A percentile compares a stretch with the other conserved stretches of the same genome.
These are phyloP conservation scores for Litsea cubeba DNA, from an alignment of 164 flowering plant species.

Conservation along the genomic window DNA sequence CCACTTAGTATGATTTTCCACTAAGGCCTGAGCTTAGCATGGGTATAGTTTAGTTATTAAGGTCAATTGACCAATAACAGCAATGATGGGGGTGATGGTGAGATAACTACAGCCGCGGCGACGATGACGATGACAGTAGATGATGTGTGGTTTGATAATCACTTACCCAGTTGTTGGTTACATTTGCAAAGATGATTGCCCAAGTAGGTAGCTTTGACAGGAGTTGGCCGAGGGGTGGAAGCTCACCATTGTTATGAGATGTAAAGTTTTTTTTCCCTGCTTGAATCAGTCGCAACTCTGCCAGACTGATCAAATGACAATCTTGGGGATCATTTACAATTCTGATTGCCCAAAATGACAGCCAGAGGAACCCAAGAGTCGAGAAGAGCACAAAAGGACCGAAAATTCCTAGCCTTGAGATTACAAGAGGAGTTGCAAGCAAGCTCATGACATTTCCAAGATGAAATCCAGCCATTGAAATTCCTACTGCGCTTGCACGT, in stretches of 20 bases:
- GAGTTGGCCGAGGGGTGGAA: slow-evolving; percentile 49
- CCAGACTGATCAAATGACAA: slow-evolving; percentile 37
- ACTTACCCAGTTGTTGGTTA: slow-evolving; percentile 89
- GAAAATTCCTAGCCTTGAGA: slow-evolving; percentile 57
- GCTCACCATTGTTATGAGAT: slow-evolving; percentile 15
- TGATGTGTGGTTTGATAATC: not conserved
- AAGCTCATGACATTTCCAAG: slow-evolving; percentile 81
- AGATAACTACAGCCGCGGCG: not conserved
- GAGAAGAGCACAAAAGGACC: slow-evolving; percentile 82
- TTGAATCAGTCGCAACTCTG: slow-evolving; percentile 64
- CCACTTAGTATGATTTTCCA: too few species aligned
- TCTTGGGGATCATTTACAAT: slow-evolving; percentile 66
- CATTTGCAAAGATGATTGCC: slow-evolving; percentile 80
- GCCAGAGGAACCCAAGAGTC: slow-evolving; percentile 76
- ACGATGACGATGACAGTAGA: not conserved
- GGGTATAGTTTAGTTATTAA: too few species aligned
- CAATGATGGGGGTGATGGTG: not conserved
- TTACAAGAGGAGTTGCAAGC: slow-evolving; percentile 59
- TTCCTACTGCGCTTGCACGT: slow-evolving; percentile 88
- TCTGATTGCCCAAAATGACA: slow-evolving; percentile 45
- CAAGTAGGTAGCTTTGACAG: slow-evolving; percentile 77
- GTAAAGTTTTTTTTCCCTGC: slow-evolving; percentile 54
- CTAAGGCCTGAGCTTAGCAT: too few species aligned
- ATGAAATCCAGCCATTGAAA: slow-evolving; percentile 95
- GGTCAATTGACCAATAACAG: not conserved